A percentile compares a stretch with the other conserved stretches of the same genome.
phyloP scores from a whole-genome alignment of 306 rosid species.

The Hippophae gyantsensis region DNA sequence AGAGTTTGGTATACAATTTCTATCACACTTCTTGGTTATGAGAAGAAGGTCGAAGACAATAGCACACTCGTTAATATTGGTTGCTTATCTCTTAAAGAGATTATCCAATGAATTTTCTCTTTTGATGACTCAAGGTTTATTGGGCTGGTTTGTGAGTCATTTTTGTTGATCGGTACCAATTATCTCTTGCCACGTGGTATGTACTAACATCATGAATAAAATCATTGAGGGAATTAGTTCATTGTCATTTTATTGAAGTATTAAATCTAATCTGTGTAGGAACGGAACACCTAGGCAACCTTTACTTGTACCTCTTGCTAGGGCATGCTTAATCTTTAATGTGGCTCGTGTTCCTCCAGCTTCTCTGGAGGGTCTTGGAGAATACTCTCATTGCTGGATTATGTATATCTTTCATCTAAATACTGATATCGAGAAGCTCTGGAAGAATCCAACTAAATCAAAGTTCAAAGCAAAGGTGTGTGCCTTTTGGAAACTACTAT shows the following conservation, averaged over 20 bases:
- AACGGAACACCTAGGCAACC: conserved; percentile 98
- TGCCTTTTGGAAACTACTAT: conserved; percentile 15
- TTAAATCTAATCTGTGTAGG: conserved; percentile 34
- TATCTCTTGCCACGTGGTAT: no score
- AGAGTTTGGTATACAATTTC: no score
- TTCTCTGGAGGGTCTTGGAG: conserved; percentile 78
- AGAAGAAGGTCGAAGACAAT: no score
- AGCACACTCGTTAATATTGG: no score
- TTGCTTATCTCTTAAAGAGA: no score
- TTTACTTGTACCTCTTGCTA: conserved; percentile 84
- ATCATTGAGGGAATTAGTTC: background rate
- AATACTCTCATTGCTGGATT: conserved; percentile 91
- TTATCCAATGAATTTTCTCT: no score
- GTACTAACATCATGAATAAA: no score
- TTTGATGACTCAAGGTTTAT: no score
- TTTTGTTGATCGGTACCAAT: no score
- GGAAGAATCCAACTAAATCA: conserved; percentile 73
- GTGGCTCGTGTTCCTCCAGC: conserved; percentile 73
- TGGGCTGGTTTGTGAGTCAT: no score
- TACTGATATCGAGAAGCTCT: conserved; percentile 78
- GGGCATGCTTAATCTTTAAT: conserved; percentile 71
- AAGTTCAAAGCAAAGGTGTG: conserved; percentile 88
- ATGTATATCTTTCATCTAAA: conserved; percentile 84
- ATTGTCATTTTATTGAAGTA: conserved; percentile 12
- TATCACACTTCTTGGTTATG: no score